Evolutionary conservation across 306 rosid genomes (phyloP).

Genomic region (Prunus salicina): DNA sequence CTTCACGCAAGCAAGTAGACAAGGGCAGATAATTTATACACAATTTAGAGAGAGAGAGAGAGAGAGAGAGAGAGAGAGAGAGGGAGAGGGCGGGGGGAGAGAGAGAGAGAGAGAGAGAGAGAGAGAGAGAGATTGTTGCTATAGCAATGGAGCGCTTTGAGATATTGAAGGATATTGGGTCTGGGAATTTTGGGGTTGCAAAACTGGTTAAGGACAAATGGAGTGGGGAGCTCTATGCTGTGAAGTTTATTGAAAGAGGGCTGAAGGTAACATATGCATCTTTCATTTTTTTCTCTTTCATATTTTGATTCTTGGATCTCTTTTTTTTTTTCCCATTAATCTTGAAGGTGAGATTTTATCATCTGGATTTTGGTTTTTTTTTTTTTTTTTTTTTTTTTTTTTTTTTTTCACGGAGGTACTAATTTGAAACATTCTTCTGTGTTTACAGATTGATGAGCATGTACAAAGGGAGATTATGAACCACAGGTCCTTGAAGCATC

Average conservation of each 20-base stretch:
- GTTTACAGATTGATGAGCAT: conserved; percentile 82
- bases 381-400: too few relatives aligned
- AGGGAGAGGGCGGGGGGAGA: background rate
- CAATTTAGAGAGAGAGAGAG: conserved; percentile 2
- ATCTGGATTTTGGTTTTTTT: background rate
- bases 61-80: background rate
- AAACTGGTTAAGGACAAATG: conserved; percentile 75
- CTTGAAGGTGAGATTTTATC: background rate
- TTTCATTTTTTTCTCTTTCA: background rate
- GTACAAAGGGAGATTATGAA: conserved; percentile 96
- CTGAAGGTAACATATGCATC: conserved; percentile 50
- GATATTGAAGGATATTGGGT: conserved; percentile 79
- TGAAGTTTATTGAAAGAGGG: conserved; percentile 93
- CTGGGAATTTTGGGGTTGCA: conserved; percentile 97
- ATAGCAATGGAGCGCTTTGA: conserved; percentile 76
- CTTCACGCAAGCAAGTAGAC: conserved; percentile 38
- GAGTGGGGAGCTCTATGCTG: conserved; percentile 74
- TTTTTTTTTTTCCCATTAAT: background rate
- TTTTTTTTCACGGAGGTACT: background rate
- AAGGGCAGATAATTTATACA: background rate
- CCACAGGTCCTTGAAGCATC: conserved; percentile 94
- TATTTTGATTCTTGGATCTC: background rate
- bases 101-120: background rate
- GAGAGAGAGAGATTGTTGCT: background rate
- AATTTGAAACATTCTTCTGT: background rate